phyloP scores from a whole-genome alignment of 495 filamentous ascomycete species.

The Cryomyces minteri region DNA sequence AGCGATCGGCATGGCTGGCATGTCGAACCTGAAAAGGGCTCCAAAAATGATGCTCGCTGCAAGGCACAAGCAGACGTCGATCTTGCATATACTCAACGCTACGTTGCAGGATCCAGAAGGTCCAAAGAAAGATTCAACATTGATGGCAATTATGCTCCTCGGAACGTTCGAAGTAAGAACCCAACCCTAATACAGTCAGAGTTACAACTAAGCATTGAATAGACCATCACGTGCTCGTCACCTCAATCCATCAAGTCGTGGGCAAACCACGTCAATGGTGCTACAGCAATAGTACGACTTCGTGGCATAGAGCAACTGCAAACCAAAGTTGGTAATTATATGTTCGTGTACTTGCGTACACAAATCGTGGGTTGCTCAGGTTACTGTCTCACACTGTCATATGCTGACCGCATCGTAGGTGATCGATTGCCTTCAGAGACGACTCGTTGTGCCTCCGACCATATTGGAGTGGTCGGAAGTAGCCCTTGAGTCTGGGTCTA shows the following conservation, averaged over 20 bases:
- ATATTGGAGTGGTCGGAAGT: neutral
- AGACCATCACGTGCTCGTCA: constrained; percentile 1
- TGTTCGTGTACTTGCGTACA: neutral
- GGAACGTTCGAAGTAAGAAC: neutral
- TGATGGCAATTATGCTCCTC: neutral
- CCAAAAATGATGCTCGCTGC: neutral
- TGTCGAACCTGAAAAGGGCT: neutral
- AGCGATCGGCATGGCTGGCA: neutral
- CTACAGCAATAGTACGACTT: neutral
- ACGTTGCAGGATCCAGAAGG: neutral
- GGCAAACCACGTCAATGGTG: constrained; percentile 1
- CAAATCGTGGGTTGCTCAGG: neutral
- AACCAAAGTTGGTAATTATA: neutral
- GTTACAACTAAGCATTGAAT: neutral
- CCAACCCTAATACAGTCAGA: neutral
- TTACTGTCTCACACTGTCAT: neutral
- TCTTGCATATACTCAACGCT: neutral
- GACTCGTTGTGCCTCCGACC: neutral
- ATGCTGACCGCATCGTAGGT: neutral
- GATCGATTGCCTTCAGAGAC: neutral
- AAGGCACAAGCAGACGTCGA: neutral
- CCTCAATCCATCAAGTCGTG: neutral
- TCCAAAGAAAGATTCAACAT: neutral
- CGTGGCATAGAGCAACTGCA: neutral
- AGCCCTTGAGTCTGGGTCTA: neutral